phyloP scores from a whole-genome alignment of 768 basidiomycete genomes.

The Cytidiella melzeri region DNA sequence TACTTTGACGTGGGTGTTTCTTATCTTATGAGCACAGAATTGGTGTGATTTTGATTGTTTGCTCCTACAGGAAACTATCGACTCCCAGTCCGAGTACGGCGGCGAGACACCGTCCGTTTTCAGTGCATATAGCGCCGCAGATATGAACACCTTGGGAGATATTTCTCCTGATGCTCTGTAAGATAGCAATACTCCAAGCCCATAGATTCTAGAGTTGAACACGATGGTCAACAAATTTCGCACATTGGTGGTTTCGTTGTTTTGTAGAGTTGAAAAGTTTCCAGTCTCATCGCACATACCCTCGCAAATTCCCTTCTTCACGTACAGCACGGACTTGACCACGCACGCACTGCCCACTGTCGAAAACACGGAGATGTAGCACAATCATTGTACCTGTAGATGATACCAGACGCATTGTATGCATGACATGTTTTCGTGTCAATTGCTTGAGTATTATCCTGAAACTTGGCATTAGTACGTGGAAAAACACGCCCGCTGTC shows the following conservation, averaged over 20 bases:
- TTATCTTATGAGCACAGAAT: not conserved
- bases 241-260: not conserved
- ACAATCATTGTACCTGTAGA: no score
- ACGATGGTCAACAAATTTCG: not conserved
- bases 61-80: constrained; percentile 60
- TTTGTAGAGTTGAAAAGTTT: not conserved
- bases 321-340: no score
- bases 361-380: no score
- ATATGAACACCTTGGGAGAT: constrained; percentile 55
- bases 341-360: no score
- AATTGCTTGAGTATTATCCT: no score
- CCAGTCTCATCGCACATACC: not conserved
- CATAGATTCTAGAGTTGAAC: not conserved
- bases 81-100: constrained; percentile 64
- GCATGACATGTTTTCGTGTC: no score
- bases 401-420: no score
- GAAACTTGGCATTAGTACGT: no score
- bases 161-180: constrained; percentile 58
- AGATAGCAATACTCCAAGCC: not conserved
- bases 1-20: constrained; percentile 80
- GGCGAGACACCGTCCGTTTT: constrained; percentile 61
- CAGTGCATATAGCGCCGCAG: constrained; percentile 54
- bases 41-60: constrained; percentile 5
- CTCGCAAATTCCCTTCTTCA: no score
- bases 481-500: no score